Evolutionary conservation across 2,329 filamentous ascomycete genomes (phyloP).

Genomic region (Mollisiaceae sp.): DNA sequence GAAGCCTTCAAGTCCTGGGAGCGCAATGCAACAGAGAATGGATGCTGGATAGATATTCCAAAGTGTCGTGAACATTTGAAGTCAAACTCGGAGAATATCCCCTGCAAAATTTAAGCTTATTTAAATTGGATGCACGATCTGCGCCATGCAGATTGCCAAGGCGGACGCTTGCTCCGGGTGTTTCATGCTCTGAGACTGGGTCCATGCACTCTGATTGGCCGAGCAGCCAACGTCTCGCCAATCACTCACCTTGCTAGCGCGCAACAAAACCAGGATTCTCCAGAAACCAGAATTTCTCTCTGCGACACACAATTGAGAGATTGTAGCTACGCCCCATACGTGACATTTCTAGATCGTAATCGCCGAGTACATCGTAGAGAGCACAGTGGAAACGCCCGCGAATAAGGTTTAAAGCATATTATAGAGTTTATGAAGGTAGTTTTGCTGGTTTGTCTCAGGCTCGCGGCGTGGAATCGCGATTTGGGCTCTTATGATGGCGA

Average conservation of each 20-base stretch:
- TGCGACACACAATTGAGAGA: neutral
- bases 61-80: no score
- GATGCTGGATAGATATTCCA: no score
- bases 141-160: neutral
- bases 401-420: no score
- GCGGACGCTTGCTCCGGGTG: neutral
- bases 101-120: neutral
- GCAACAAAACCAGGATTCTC: neutral
- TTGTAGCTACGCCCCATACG: neutral
- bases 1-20: no score
- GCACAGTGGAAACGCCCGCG: no score
- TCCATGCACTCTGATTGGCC: neutral
- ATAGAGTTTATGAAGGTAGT: no score
- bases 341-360: neutral
- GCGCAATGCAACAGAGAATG: no score
- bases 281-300: neutral
- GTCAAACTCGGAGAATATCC: neutral
- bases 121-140: neutral
- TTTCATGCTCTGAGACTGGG: neutral
- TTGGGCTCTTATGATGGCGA: no score
- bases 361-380: no score
- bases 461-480: no score
- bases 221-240: neutral
- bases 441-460: no score
- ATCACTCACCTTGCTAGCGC: neutral